These are phyloP conservation scores for Mycena capillaripes DNA, from an alignment of 768 basidiomycete genomes.

Conservation along the genomic window DNA sequence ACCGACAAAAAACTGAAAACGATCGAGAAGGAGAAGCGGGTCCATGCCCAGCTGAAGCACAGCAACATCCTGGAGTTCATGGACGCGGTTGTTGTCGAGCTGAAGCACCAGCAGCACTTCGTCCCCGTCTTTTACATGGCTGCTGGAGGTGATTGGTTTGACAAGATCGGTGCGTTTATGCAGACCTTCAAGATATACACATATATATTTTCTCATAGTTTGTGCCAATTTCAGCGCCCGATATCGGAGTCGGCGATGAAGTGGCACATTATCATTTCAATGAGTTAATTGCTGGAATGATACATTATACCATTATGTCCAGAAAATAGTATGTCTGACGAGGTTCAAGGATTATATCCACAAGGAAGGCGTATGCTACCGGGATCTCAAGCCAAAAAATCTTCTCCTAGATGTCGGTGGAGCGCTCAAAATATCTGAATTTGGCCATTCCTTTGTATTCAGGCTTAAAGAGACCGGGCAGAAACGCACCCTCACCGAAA, in stretches of 20 bases:
- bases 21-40: constrained; percentile 92
- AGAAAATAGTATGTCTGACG: background rate
- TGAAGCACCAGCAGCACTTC: constrained; percentile 68
- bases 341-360: constrained; percentile 83
- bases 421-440: constrained; percentile 93
- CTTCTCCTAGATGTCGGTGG: constrained; percentile 88
- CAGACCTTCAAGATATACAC: background rate
- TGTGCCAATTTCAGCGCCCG: constrained; percentile 73
- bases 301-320: constrained; percentile 48
- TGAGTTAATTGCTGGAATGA: constrained; percentile 89
- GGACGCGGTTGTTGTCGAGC: constrained; percentile 81
- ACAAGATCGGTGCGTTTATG: constrained; percentile 88
- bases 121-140: constrained; percentile 94
- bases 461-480: constrained; percentile 86
- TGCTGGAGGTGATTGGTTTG: constrained; percentile 94
- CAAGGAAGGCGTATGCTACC: constrained; percentile 90
- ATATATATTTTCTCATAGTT: background rate
- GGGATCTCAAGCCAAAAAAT: constrained; percentile 98
- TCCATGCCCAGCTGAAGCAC: constrained; percentile 87
- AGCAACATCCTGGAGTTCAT: constrained; percentile 87
- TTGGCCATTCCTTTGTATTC: constrained; percentile 93
- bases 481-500: constrained; percentile 80
- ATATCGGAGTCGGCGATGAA: constrained; percentile 88
- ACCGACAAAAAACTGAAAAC: constrained; percentile 81
- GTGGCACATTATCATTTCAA: constrained; percentile 92